These are phyloP conservation scores for Heritiera littoralis DNA, from an alignment of 345 rosid genomes.

Conservation along the genomic window DNA sequence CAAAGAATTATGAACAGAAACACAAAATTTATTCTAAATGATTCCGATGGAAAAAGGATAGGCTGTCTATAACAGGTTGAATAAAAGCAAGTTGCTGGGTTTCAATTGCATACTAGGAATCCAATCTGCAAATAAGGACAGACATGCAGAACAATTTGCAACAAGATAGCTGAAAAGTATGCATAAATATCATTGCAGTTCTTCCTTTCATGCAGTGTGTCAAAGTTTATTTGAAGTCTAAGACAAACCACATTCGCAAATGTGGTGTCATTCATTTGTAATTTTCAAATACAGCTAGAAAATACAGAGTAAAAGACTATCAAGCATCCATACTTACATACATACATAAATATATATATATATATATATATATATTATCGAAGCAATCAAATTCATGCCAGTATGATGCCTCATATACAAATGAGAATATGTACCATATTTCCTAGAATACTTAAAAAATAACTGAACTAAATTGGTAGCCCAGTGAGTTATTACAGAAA, in stretches of 20 bases:
- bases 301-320: too few relatives aligned
- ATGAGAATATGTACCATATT: background rate
- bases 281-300: too few relatives aligned
- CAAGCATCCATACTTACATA: too few relatives aligned
- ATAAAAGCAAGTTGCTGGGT: background rate
- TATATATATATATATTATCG: too few relatives aligned
- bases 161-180: background rate
- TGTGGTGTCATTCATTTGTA: too few relatives aligned
- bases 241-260: background rate
- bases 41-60: background rate
- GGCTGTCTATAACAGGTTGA: background rate
- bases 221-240: background rate
- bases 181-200: background rate
- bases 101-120: background rate
- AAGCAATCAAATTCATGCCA: slow-evolving; percentile 2
- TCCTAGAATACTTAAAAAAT: background rate
- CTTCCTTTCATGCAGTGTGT: background rate
- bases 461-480: background rate
- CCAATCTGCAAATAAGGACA: background rate
- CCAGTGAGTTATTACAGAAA: background rate
- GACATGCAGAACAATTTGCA: background rate
- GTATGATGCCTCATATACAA: background rate
- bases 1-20: background rate
- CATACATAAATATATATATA: too few relatives aligned
- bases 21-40: background rate